phyloP scores from a whole-genome alignment of 1,284 basidiomycete species.

The Anthracocystis panici-leucophaei region DNA sequence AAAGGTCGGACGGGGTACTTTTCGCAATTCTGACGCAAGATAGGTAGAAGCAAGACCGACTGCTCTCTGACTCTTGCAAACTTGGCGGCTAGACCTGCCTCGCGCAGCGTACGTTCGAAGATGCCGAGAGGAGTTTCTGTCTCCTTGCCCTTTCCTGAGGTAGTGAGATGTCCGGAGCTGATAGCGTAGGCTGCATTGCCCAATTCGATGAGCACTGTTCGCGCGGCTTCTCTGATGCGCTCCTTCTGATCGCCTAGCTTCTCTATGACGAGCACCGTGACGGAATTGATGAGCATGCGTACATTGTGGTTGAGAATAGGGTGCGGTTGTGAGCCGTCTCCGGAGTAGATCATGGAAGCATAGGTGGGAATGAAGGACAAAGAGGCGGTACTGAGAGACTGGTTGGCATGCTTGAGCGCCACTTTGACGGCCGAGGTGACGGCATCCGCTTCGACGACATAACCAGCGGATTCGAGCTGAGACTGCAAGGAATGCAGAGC shows the following conservation, averaged over 20 bases:
- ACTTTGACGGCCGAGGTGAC: slow-evolving; percentile 74
- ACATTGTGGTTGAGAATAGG: slow-evolving; percentile 44
- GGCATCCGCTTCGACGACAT: slow-evolving; percentile 53
- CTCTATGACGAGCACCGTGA: slow-evolving; percentile 81
- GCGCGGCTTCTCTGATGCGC: slow-evolving; percentile 79
- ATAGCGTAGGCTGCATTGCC: slow-evolving; percentile 79
- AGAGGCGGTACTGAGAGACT: slow-evolving; percentile 74
- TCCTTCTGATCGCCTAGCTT: slow-evolving; percentile 83
- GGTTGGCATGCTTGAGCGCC: slow-evolving; percentile 82
- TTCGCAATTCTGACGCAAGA: slow-evolving; percentile 44
- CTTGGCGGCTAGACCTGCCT: slow-evolving; percentile 82
- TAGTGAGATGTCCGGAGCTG: slow-evolving; percentile 68
- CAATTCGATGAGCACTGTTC: slow-evolving; percentile 79
- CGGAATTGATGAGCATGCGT: slow-evolving; percentile 73
- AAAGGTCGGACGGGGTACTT: slow-evolving; percentile 85
- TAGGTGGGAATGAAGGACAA: slow-evolving; percentile 65
- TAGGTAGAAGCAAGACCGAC: slow-evolving; percentile 42
- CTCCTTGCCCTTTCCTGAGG: slow-evolving; percentile 77
- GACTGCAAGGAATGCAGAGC: slow-evolving; percentile 42
- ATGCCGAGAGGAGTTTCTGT: slow-evolving; percentile 79
- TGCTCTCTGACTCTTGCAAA: slow-evolving; percentile 75
- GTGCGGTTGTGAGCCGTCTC: slow-evolving; percentile 32
- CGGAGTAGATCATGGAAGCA: slow-evolving; percentile 47
- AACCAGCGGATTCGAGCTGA: slow-evolving; percentile 34
- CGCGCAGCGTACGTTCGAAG: slow-evolving; percentile 80